Base-by-base conservation (phyloP, 2,329 filamentous ascomycete species). In the Beauveria bassiana region DNA sequence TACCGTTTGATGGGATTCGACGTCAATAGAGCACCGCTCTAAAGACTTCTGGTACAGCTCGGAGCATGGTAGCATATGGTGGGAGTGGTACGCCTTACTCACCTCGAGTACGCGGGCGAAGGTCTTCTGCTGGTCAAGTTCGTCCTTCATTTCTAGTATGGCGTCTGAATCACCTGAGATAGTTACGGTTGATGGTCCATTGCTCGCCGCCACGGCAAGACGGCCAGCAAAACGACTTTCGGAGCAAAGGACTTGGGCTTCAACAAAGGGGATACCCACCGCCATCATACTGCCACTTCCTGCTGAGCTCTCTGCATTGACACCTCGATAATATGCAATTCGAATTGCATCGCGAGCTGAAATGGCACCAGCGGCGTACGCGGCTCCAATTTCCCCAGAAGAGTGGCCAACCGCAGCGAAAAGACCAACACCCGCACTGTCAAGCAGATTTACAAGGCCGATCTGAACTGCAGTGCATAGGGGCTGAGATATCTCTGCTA, bases 311-410 rank as follows among this genome's bases (percentile, higher is more conserved):
- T 62, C 49, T 9, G 52, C 47, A 43, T 60, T 51, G 28, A 43
- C 45, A 38, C 64, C 65, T 20, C 68, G 64, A 50, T 64, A 66
- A 63, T 67, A 70, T 49, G 64, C 66, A 8, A 70, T 65, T 0
- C 62, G 45, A 9, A 72, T 67, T 2, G 71, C 70, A 26, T 70
- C 65, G 3, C 64, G 22, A 0, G 62, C 62, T 0, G 61, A 61
- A 5, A 84, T 59, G 24, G 74, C 69, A 0, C 79, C 79, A 0
- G 78, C 75, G 0, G 79, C 78, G 64, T 81, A 83, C 0, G 77
- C 80, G 0, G 79, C 79, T 0, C 69, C 78, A 18, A 82, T 81
- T 64, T 82, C 80, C 1, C 80, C 80, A 0, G 75, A 78, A 0
- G 78, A 81, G 65, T 82, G 80, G 3, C 80, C 79, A 3, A 79